Conservation (phyloP, 345 rosid species). For the Moricandia moricandioides region DNA sequence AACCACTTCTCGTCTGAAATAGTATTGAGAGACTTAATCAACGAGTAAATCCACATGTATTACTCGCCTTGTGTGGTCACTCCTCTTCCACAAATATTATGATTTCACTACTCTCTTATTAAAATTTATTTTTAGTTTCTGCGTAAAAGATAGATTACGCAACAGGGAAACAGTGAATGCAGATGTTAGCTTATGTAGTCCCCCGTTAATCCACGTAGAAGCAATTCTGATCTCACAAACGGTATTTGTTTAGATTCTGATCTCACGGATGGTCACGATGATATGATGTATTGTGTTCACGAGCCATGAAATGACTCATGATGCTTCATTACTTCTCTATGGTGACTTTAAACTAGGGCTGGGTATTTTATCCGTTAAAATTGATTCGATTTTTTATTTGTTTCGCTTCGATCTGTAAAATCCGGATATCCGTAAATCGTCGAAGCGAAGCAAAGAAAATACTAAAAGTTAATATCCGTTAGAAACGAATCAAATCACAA, state of each 20-base stretch:
- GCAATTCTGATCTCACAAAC: neutral
- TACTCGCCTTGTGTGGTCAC: conserved; percentile 21
- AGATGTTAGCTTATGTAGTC: conserved; percentile 29
- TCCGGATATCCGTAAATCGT: too few relatives aligned
- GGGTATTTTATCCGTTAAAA: too few relatives aligned
- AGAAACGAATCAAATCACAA: too few relatives aligned
- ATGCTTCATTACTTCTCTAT: conserved; percentile 24
- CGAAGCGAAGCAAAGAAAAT: too few relatives aligned
- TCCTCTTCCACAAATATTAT: conserved; percentile 16
- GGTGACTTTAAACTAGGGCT: neutral
- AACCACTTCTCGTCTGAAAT: neutral
- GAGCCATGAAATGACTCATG: conserved; percentile 38
- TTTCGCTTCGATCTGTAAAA: too few relatives aligned
- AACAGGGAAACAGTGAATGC: conserved; percentile 30
- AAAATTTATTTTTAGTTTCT: conserved; percentile 1
- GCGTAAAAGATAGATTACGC: conserved; percentile 33
- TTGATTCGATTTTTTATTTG: too few relatives aligned
- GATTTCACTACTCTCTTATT: conserved; percentile 14
- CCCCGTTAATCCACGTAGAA: conserved; percentile 27
- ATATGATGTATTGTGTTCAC: conserved; percentile 33
- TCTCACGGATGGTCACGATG: conserved; percentile 39
- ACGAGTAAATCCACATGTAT: conserved; percentile 1
- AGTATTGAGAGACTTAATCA: neutral
- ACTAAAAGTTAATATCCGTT: too few relatives aligned
- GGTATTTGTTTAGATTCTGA: conserved; percentile 25